Evolutionary conservation across 2,329 filamentous ascomycete species (phyloP).

Genomic region (Microcyclospora tardicrescens): DNA sequence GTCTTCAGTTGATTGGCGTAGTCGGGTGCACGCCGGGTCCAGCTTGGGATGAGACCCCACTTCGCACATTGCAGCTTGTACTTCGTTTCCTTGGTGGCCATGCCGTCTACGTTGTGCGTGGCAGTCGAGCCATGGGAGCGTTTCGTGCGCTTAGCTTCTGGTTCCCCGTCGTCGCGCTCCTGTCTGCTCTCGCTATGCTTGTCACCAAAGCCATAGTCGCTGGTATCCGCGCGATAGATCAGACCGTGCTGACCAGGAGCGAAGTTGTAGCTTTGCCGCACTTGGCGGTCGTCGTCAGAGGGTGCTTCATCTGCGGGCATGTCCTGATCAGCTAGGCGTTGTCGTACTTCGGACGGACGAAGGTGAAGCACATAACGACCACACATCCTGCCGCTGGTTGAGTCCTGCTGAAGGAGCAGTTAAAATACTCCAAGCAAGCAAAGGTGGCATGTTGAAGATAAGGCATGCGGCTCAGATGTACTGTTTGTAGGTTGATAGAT

Average conservation of each 20-base stretch:
- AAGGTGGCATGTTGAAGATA: no score
- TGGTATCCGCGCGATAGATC: slow-evolving; percentile 67
- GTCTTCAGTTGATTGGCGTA: slow-evolving; percentile 70
- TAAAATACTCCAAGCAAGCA: no score
- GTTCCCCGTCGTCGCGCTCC: slow-evolving; percentile 14
- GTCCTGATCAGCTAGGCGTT: slow-evolving; percentile 57
- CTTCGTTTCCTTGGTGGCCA: slow-evolving; percentile 30
- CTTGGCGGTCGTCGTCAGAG: slow-evolving; percentile 59
- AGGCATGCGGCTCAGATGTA: no score
- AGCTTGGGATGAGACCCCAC: slow-evolving; percentile 90
- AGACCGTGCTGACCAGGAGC: slow-evolving; percentile 75
- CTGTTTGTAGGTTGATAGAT: no score
- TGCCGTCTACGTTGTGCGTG: slow-evolving; percentile 9
- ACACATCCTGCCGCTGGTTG: slow-evolving; percentile 40
- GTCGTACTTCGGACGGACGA: slow-evolving; percentile 61
- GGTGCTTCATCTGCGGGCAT: slow-evolving; percentile 63
- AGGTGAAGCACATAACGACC: slow-evolving; percentile 48
- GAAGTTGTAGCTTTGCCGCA: slow-evolving; percentile 79
- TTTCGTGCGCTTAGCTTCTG: slow-evolving; percentile 14
- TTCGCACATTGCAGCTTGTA: slow-evolving; percentile 90
- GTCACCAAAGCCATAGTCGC: slow-evolving; percentile 44
- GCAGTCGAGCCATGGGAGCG: slow-evolving; percentile 8
- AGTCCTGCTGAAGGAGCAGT: no score
- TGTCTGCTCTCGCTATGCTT: slow-evolving; percentile 7
- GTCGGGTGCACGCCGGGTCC: slow-evolving; percentile 74